Evolutionary conservation across 108 stramenopile species (phyloP).

Genomic region (Conticribra guillardii): DNA sequence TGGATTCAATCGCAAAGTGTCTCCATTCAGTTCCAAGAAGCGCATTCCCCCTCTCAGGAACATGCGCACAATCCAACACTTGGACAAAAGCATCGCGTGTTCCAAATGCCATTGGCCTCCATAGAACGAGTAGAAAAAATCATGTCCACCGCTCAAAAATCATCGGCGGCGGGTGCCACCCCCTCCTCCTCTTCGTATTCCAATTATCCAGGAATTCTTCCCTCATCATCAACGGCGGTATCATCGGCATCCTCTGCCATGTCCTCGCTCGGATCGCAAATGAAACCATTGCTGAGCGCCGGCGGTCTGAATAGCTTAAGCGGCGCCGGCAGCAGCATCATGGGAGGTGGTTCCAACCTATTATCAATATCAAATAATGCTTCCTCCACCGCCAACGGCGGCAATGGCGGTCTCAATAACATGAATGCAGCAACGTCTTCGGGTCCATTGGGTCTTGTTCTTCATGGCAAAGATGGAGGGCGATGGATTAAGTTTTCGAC

Average conservation of each 20-base stretch:
- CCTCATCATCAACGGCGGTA: slow-evolving; percentile 32
- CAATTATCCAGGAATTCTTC: slow-evolving; percentile 27
- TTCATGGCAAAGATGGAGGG: slow-evolving; percentile 76
- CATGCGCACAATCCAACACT: slow-evolving; percentile 25
- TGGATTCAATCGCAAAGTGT: slow-evolving; percentile 48
- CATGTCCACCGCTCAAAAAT: slow-evolving; percentile 38
- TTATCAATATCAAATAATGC: slow-evolving; percentile 11
- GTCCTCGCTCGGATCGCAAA: slow-evolving; percentile 44
- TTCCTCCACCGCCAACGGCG: slow-evolving; percentile 4
- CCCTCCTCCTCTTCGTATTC: slow-evolving; percentile 16
- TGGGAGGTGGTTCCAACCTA: slow-evolving; percentile 24
- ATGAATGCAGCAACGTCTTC: slow-evolving; percentile 14
- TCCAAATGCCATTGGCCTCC: slow-evolving; percentile 80
- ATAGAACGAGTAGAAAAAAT: slow-evolving; percentile 87
- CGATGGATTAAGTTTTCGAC: slow-evolving; percentile 77
- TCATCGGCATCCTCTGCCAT: slow-evolving; percentile 47
- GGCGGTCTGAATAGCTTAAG: slow-evolving; percentile 6
- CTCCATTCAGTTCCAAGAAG: slow-evolving; percentile 49
- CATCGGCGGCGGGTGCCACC: slow-evolving; percentile 7
- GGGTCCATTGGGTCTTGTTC: slow-evolving; percentile 45
- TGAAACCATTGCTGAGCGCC: slow-evolving; percentile 41
- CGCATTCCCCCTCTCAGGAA: slow-evolving; percentile 18
- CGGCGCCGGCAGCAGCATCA: slow-evolving; percentile 9
- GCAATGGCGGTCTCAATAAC: slow-evolving; percentile 2
- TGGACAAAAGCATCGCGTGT: slow-evolving; percentile 48